Evolutionary conservation across 2,329 filamentous ascomycete genomes (phyloP).

Genomic region (Rasamsonia emersonii): DNA sequence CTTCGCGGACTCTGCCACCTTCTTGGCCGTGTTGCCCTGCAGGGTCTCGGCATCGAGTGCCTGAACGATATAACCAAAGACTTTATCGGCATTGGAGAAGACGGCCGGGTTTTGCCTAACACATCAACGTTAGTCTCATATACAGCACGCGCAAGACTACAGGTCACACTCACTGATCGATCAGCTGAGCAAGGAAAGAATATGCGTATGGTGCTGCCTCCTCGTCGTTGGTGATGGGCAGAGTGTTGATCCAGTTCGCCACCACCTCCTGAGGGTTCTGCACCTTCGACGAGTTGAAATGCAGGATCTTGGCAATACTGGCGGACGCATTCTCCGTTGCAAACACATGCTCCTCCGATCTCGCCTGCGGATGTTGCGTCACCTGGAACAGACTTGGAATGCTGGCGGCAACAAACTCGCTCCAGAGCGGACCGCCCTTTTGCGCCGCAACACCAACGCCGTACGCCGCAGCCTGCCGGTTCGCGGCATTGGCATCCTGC

Average conservation of each 20-base stretch:
- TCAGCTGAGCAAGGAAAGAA: conserved; percentile 79
- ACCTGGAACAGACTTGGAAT: conserved; percentile 79
- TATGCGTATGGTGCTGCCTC: conserved; percentile 96
- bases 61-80: conserved; percentile 78
- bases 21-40: conserved; percentile 69
- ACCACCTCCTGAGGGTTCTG: conserved; percentile 67
- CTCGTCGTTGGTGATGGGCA: conserved; percentile 90
- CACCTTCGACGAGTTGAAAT: conserved; percentile 75
- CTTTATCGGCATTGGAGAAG: conserved; percentile 64
- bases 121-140: conserved; percentile 10
- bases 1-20: conserved; percentile 71
- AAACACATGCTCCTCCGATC: conserved; percentile 88
- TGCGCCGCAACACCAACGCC: conserved; percentile 93
- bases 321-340: conserved; percentile 97
- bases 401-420: conserved; percentile 73
- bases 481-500: conserved; percentile 76
- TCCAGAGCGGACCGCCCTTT: conserved; percentile 79
- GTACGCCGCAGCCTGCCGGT: conserved; percentile 91
- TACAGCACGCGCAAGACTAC: conserved; percentile 5
- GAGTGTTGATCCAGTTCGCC: conserved; percentile 78
- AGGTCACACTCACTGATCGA: conserved; percentile 70
- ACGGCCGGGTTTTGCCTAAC: conserved; percentile 79
- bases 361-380: conserved; percentile 68
- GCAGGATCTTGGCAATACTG: conserved; percentile 91
- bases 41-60: conserved; percentile 87